Base-by-base conservation (phyloP, 129 eudicot species). In the Chrysanthemum makinoi region DNA sequence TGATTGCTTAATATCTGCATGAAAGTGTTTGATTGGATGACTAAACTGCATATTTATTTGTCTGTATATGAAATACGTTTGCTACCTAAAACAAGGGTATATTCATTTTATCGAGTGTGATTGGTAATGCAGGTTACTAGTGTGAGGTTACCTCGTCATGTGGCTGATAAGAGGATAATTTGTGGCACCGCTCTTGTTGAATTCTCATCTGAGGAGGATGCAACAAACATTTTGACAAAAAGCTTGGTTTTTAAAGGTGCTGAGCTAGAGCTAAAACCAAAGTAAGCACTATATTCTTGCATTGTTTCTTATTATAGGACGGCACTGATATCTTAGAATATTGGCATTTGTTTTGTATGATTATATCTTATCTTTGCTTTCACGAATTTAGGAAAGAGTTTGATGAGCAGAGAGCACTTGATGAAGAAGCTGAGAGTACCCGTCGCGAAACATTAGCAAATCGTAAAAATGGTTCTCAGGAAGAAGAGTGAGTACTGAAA, bases 111-210 rank as follows among this genome's bases (percentile, higher is more conserved):
- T 61, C 14, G 26, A n/a, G 19, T 69, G 4, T 16, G 53, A 4
- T 76, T 80, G 44, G 24, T 22, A 59, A 59, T 64, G 59, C 84
- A 94, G 98, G 96, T 94, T 77, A 94, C 80, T 63, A 89, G 98
- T 79, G 97, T 94, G 87, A 86, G 98, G 84, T 72, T 89, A 60
- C 98, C 98, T 22, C 88, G 88, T 11, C 98, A 89, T 82, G 98
- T 87, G 77, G 80, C 82, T 43, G 88, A 85, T 79, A 86, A 82
- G 62, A 83, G 83, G 72, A 46, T 89, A 49, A 84, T 94, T 60
- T 87, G 86, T 70, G 99, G 97, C 19, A 90, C 97, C 10, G 96
- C 97, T 16, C 79, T 94, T 61, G 76, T 90, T 86, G 99, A 90
- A 71, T 90, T 94, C 68, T 84, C 99, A 58, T 72, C 87, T 2